phyloP scores from a whole-genome alignment of 805 yeast genomes.

The Candida qinlingensis region DNA sequence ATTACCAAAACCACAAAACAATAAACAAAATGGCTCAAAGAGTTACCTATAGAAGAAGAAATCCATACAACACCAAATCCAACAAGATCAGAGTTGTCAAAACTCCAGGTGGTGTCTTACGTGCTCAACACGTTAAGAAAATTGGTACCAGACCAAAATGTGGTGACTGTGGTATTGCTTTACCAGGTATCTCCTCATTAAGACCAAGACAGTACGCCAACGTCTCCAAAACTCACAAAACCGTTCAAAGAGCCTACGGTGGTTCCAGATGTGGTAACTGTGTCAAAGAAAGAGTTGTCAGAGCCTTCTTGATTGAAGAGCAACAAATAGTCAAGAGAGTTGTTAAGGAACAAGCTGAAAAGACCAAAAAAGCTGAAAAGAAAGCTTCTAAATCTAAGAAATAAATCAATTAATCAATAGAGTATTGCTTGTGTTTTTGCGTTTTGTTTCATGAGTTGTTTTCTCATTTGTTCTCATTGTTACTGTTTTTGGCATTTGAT shows the following conservation, averaged over 20 bases:
- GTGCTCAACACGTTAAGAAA: conserved; percentile 96
- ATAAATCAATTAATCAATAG: neutral
- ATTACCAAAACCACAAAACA: neutral
- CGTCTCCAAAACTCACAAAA: conserved; percentile 93
- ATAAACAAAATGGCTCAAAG: conserved; percentile 87
- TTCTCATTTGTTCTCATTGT: neutral
- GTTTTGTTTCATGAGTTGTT: conserved; percentile 2
- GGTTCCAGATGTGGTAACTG: conserved; percentile 98
- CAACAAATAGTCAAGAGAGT: conserved; percentile 99
- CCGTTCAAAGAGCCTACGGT: conserved; percentile 99
- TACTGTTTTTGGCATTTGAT: neutral
- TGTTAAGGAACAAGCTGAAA: conserved; percentile 90
- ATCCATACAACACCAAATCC: conserved; percentile 99
- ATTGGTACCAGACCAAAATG: conserved; percentile 74
- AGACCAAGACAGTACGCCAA: conserved; percentile 98
- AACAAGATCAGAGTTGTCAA: conserved; percentile 99
- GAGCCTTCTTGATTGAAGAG: conserved; percentile 99
- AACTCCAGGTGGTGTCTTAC: conserved; percentile 99
- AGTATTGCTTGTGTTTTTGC: neutral
- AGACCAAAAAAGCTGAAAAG: conserved; percentile 64
- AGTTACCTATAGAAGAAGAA: conserved; percentile 98
- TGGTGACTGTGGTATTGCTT: conserved; percentile 76
- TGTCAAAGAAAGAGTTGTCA: conserved; percentile 98
- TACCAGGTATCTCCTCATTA: conserved; percentile 85
- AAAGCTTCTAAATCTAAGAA: conserved; percentile 19